phyloP scores from a whole-genome alignment of 2,329 filamentous ascomycete genomes.

The Alternaria incomplexa region DNA sequence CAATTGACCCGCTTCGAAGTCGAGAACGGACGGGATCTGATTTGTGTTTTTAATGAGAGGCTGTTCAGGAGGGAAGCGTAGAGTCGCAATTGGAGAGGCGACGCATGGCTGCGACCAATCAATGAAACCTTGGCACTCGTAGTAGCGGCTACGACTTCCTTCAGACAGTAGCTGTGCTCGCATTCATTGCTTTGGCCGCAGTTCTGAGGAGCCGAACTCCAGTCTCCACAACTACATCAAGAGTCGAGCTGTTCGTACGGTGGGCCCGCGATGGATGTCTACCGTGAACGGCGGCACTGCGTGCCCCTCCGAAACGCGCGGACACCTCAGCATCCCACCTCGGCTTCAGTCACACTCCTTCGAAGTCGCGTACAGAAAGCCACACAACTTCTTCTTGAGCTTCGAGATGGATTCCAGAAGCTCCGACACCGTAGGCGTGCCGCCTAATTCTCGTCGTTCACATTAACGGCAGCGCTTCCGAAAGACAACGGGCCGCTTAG shows the following conservation, averaged over 20 bases:
- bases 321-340: constrained; percentile 5
- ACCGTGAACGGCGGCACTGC: constrained; percentile 1
- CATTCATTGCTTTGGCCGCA: constrained; percentile 1
- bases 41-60: constrained; percentile 1
- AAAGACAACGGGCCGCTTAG: constrained; percentile 13
- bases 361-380: constrained; percentile 3
- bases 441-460: constrained; percentile 16
- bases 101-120: background rate
- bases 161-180: background rate
- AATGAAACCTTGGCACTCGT: background rate
- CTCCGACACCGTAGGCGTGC: constrained; percentile 15
- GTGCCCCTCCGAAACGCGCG: constrained; percentile 12
- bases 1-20: background rate
- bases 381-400: constrained; percentile 5
- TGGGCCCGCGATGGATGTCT: constrained; percentile 2
- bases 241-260: background rate
- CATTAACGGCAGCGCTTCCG: constrained; percentile 26
- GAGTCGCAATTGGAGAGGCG: background rate
- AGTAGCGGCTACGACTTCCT: background rate
- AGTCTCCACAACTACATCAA: constrained; percentile 1
- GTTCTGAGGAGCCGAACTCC: background rate
- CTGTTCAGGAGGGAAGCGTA: background rate
- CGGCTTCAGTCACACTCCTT: background rate
- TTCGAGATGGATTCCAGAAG: constrained; percentile 27
- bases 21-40: background rate